A percentile compares a stretch with the other conserved stretches of the same genome.
These are phyloP conservation scores for Pseudoneurospora amorphoporcata DNA, from an alignment of 495 filamentous ascomycete species.

Conservation along the genomic window DNA sequence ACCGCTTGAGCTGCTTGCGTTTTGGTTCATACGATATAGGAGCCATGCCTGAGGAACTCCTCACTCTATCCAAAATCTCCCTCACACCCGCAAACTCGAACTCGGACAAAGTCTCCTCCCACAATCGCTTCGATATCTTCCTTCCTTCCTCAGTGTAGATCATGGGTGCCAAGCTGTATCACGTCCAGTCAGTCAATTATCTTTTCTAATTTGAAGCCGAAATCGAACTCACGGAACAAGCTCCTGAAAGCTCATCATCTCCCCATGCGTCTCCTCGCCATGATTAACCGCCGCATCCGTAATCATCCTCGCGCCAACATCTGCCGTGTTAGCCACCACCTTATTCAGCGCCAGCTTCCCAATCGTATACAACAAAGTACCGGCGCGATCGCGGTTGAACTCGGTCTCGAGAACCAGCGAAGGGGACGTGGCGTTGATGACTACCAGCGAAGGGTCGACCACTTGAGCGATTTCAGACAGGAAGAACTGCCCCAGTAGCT, in stretches of 20 bases:
- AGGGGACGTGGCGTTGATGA: constrained; percentile 35
- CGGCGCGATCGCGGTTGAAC: constrained; percentile 20
- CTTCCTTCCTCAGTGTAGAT: constrained; percentile 28
- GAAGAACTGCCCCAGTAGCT: constrained; percentile 30
- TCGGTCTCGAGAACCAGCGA: constrained; percentile 28
- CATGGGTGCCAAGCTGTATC: not conserved
- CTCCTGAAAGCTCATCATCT: constrained; percentile 26
- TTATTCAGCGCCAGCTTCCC: constrained; percentile 1
- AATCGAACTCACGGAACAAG: constrained; percentile 24
- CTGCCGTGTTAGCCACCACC: constrained; percentile 16
- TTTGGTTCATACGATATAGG: no score
- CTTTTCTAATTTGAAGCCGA: not conserved
- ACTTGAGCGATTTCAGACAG: constrained; percentile 16
- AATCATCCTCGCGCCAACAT: constrained; percentile 24
- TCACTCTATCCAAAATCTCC: constrained; percentile 2
- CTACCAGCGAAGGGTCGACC: constrained; percentile 25
- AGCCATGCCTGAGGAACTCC: not conserved
- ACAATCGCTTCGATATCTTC: constrained; percentile 18
- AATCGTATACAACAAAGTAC: constrained; percentile 5
- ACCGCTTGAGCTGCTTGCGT: no score
- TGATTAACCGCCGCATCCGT: constrained; percentile 27
- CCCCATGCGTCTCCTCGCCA: constrained; percentile 33
- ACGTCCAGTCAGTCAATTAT: not conserved
- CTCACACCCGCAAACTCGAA: constrained; percentile 26
- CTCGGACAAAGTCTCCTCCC: constrained; percentile 34